phyloP scores from a whole-genome alignment of 139 green algal species.

The Tetratostichococcus sp. region DNA sequence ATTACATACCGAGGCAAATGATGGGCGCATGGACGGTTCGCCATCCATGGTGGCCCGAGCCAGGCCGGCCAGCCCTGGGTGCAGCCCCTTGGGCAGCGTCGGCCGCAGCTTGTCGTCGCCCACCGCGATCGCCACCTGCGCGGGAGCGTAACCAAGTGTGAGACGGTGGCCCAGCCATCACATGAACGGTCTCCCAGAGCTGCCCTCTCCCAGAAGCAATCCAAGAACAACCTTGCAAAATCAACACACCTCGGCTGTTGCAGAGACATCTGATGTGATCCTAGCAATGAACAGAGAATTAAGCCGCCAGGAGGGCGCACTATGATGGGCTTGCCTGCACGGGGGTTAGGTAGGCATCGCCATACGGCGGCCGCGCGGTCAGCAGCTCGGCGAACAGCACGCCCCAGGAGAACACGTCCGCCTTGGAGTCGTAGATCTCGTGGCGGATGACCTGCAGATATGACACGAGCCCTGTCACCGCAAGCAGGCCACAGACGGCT shows the following conservation, averaged over 20 bases:
- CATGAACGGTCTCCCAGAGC: no score
- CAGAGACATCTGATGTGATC: no score
- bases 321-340: conserved; percentile 68
- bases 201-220: no score
- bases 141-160: neutral
- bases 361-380: conserved; percentile 56
- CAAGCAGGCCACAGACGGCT: no score
- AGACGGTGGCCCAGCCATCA: no score
- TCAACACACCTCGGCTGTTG: no score
- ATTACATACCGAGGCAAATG: conserved; percentile 45
- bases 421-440: conserved; percentile 52
- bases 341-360: conserved; percentile 60
- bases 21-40: conserved; percentile 56
- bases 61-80: conserved; percentile 38
- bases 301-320: no score
- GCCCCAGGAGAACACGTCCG: conserved; percentile 81
- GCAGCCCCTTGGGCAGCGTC: conserved; percentile 27
- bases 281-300: no score
- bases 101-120: conserved; percentile 54
- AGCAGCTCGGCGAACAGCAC: conserved; percentile 73
- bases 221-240: no score
- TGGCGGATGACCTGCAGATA: conserved; percentile 41
- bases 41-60: conserved; percentile 35
- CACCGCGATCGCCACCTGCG: conserved; percentile 47
- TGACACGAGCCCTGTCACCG: no score